phyloP scores from a whole-genome alignment of 805 yeast species.

The Nakazawaea ambrosiae region DNA sequence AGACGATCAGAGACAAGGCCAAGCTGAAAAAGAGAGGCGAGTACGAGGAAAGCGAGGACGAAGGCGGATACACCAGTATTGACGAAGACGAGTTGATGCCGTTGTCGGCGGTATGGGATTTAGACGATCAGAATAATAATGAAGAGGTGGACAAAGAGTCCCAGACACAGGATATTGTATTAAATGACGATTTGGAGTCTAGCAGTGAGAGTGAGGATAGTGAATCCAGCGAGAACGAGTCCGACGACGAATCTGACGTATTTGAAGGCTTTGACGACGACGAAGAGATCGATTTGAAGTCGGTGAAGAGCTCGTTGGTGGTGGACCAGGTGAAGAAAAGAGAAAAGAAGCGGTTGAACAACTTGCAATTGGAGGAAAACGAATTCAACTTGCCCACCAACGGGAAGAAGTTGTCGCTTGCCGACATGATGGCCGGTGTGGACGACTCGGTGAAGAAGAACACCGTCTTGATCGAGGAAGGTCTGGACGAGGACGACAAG shows the following conservation, averaged over 20 bases:
- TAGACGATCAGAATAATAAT: conserved; percentile 50
- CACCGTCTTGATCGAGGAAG: conserved; percentile 39
- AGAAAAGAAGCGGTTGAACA: conserved; percentile 39
- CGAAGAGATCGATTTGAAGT: conserved; percentile 44
- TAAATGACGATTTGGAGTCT: conserved; percentile 21
- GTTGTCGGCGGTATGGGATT: conserved; percentile 84
- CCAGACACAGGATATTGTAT: conserved; percentile 19
- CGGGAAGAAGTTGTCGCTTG: conserved; percentile 52
- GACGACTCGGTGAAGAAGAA: conserved; percentile 42
- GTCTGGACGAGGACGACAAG: conserved; percentile 27
- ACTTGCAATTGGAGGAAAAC: conserved; percentile 52
- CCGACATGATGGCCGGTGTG: conserved; percentile 70
- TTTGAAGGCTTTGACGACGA: conserved; percentile 28
- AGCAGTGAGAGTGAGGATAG: conserved; percentile 17
- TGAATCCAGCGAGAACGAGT: conserved; percentile 20
- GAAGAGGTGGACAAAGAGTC: conserved; percentile 17
- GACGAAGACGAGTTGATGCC: conserved; percentile 74
- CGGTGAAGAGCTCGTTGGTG: conserved; percentile 36
- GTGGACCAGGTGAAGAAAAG: conserved; percentile 27
- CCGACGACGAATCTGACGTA: conserved; percentile 17
- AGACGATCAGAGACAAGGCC: conserved; percentile 53
- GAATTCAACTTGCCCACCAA: conserved; percentile 62
- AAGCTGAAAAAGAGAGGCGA: conserved; percentile 28
- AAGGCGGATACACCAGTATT: conserved; percentile 63
- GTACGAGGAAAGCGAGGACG: conserved; percentile 42